Evolutionary conservation across 108 stramenopile species (phyloP), one percentile per base, ranked within the genome.

Genomic region (Discostella pseudostelligera): DNA sequence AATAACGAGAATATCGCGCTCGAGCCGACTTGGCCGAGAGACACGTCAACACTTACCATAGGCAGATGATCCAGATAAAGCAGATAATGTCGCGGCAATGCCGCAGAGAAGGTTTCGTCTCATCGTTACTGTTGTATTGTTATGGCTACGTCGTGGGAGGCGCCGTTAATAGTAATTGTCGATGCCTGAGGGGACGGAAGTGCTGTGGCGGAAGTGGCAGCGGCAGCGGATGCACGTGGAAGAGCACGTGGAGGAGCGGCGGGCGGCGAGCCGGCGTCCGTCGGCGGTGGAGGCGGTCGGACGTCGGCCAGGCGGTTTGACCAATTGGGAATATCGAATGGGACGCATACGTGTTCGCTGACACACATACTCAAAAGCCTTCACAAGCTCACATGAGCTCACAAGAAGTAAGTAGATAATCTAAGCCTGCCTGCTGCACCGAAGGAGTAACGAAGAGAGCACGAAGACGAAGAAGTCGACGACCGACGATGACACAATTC

Each of bases 81-180:
- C 59, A 49, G 64, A 65, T 14, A 62, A 39, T 26, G 59, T 63
- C 16, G 51, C 56, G 19, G 69, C 53, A 46, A 78, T n/a, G 26
- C 69, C 69, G 62, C 69, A 60, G 12, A 78, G 69, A 21, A 66
- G 26, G 36, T 56, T 44, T 55, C 56, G 61, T 55, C 58, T 78
- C 57, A 70, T 62, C 59, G 53, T 65, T 62, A 39, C 65, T 0
- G 32, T 20, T 19, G 32, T 24, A 24, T 24, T 56, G 43, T 10
- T 37, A n/a, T n/a, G n/a, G n/a, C n/a, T n/a, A 10, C 3, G 20
- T 54, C 3, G 29, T 47, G n/a, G 3, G 26, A 39, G 13, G 36
- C 10, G 54, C 3, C 13, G n/a, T n/a, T n/a, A n/a, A n/a, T n/a
- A n/a, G n/a, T n/a, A n/a, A n/a, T n/a, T 17, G 13, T 20, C 8